phyloP scores from a whole-genome alignment of 345 rosid genomes.

The Eucalyptus globulus region DNA sequence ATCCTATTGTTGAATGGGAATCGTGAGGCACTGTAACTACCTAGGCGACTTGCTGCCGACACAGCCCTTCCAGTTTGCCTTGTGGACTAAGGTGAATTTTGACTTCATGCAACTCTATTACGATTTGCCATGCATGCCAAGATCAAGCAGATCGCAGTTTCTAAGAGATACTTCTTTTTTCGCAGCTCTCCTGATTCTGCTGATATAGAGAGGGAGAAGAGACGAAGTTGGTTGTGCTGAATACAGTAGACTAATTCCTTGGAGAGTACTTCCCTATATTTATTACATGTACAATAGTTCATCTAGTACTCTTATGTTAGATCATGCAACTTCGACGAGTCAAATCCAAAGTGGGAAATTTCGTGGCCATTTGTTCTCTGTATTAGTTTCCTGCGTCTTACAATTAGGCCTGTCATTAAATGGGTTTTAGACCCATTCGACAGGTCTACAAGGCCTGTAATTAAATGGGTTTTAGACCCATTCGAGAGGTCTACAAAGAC shows the following conservation, averaged over 20 bases:
- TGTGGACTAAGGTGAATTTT: conserved; percentile 63
- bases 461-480: not conserved
- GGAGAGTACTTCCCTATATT: conserved; percentile 78
- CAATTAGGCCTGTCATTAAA: not conserved
- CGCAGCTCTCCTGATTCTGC: conserved; percentile 73
- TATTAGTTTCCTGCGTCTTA: not conserved
- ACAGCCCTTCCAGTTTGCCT: conserved; percentile 82
- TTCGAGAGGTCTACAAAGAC: not conserved
- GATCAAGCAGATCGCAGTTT: not conserved
- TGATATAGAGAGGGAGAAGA: conserved; percentile 77
- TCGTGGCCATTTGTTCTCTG: not conserved
- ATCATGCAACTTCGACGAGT: not conserved
- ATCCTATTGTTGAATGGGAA: conserved; percentile 42
- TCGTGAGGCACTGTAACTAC: conserved; percentile 88
- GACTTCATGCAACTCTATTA: not conserved
- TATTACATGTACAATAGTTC: conserved; percentile 12
- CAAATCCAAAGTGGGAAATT: not conserved
- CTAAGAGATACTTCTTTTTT: not conserved
- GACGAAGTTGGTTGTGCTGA: conserved; percentile 82
- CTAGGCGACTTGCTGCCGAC: conserved; percentile 89
- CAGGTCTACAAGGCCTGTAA: not conserved
- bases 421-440: not conserved
- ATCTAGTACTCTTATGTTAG: not conserved
- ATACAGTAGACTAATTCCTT: conserved; percentile 63
- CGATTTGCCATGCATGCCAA: not conserved